phyloP scores from a whole-genome alignment of 1,139 yeast genomes.

The Eremothecium coryli region DNA sequence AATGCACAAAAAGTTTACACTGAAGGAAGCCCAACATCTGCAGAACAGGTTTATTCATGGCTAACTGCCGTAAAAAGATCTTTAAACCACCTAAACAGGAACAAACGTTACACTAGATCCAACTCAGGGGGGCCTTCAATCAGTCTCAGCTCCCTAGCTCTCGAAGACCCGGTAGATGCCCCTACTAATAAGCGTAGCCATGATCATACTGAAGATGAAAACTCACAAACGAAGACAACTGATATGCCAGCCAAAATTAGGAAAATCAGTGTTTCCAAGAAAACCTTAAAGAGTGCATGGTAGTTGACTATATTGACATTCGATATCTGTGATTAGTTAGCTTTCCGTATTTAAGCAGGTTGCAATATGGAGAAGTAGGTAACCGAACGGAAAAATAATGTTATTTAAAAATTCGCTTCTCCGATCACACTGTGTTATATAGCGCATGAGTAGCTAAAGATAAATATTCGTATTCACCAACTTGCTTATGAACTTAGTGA shows the following conservation, averaged over 20 bases:
- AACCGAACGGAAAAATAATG: too few relatives aligned
- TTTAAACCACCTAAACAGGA: background rate
- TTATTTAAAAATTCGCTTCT: too few relatives aligned
- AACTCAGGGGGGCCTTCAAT: constrained; percentile 15
- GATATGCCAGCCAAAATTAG: constrained; percentile 24
- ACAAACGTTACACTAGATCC: constrained; percentile 1
- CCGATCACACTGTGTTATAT: too few relatives aligned
- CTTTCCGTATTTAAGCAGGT: too few relatives aligned
- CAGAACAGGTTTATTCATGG: constrained; percentile 18
- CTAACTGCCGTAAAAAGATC: constrained; percentile 13
- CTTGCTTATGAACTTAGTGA: too few relatives aligned
- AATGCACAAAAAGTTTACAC: constrained; percentile 18
- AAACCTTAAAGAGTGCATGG: constrained; percentile 27
- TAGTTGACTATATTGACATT: too few relatives aligned
- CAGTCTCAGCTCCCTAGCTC: constrained; percentile 15
- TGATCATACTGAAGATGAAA: constrained; percentile 14
- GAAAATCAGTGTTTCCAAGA: constrained; percentile 29
- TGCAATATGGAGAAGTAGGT: too few relatives aligned
- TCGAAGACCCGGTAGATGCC: constrained; percentile 12
- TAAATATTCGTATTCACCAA: too few relatives aligned
- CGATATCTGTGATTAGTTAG: too few relatives aligned
- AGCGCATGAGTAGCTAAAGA: too few relatives aligned
- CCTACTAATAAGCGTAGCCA: constrained; percentile 18
- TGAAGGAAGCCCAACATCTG: constrained; percentile 15
- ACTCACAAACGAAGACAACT: too few relatives aligned